Evolutionary conservation across 2,329 filamentous ascomycete genomes (phyloP).

Genomic region (Ustulina deusta): DNA sequence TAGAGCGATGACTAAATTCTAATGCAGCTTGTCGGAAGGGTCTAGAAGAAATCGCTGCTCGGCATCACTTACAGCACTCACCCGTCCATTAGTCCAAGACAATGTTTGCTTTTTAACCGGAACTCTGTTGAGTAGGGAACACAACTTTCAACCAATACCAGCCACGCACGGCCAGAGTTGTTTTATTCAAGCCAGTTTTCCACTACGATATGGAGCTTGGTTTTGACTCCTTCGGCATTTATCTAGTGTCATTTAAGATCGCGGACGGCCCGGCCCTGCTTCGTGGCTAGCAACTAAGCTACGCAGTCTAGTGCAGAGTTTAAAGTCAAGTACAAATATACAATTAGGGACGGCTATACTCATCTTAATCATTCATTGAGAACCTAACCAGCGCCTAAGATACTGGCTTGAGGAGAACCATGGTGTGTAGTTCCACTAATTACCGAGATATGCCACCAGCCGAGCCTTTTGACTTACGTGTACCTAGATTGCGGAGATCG

Average conservation of each 20-base stretch:
- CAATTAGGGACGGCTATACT: no score
- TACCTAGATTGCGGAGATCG: no score
- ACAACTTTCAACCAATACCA: background rate
- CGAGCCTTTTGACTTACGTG: background rate
- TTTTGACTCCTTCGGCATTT: background rate
- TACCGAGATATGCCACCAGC: background rate
- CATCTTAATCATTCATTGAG: background rate
- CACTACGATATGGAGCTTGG: background rate
- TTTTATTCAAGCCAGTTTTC: background rate
- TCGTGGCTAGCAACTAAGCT: no score
- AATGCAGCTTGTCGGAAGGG: slow-evolving; percentile 20
- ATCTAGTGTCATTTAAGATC: no score
- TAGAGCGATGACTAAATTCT: slow-evolving; percentile 32
- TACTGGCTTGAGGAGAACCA: background rate
- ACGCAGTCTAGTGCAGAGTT: no score
- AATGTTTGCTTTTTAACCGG: background rate
- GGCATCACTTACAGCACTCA: slow-evolving; percentile 13
- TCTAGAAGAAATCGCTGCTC: slow-evolving; percentile 33
- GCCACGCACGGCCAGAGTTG: background rate
- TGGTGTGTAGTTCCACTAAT: slow-evolving; percentile 1
- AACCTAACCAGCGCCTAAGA: no score
- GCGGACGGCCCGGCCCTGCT: slow-evolving; percentile 1
- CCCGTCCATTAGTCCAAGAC: background rate
- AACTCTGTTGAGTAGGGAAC: no score
- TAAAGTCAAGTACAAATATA: no score